Evolutionary conservation across 108 stramenopile species (phyloP).

Genomic region (Craspedostauros australis): DNA sequence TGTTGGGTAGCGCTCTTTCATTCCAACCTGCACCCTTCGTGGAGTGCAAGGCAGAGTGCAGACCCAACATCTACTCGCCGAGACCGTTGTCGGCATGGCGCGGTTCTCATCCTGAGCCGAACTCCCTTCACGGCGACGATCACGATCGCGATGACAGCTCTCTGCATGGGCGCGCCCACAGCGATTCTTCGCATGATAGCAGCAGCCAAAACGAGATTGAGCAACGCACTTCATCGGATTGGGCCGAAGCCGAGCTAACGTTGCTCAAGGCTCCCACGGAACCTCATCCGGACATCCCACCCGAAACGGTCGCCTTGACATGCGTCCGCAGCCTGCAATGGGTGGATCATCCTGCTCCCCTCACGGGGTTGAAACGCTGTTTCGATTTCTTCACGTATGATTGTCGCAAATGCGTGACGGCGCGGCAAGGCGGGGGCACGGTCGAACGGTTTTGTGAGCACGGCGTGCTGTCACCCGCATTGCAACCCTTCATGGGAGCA

Average conservation of each 20-base stretch:
- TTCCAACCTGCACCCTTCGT: no score
- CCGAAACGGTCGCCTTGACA: constrained; percentile 1
- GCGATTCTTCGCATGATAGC: no score
- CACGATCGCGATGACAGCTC: no score
- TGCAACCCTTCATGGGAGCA: constrained; percentile 3
- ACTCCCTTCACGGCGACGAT: no score
- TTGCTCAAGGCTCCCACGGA: neutral
- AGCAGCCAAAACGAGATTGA: no score
- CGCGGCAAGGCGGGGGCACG: neutral
- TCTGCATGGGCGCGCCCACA: no score
- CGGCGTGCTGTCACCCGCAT: constrained; percentile 1
- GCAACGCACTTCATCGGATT: no score
- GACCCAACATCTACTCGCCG: no score
- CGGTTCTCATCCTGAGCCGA: no score
- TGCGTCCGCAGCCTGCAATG: neutral
- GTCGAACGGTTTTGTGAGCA: neutral
- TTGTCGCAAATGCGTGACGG: neutral
- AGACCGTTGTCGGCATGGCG: no score
- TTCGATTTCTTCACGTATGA: constrained; percentile 4
- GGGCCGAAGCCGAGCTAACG: constrained; percentile 4
- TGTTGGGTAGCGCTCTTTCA: no score
- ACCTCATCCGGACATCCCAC: neutral
- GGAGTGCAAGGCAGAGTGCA: no score
- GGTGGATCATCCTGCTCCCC: constrained; percentile 6
- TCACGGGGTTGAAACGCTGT: neutral